A percentile compares a stretch with the other conserved stretches of the same genome.
Conservation (phyloP, 2,329 filamentous ascomycete species). For the Catunica adiposa region DNA sequence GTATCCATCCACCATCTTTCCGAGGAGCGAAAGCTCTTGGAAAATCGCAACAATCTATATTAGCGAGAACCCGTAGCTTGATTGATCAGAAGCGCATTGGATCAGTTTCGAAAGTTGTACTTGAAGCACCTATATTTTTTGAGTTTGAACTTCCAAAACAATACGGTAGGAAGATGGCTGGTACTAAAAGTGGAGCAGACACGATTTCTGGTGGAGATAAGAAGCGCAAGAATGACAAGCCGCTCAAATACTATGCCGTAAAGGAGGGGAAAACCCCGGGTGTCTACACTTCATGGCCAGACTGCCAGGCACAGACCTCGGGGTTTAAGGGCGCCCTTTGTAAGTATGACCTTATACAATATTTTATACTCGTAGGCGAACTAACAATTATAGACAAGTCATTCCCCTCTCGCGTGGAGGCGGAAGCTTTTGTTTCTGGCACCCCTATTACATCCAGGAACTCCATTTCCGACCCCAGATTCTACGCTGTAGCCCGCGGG, state of each 20-base stretch:
- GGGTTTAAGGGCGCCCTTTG: constrained; percentile 50
- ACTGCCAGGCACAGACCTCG: constrained; percentile 43
- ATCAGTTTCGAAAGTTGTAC: no score
- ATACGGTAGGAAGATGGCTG: background rate
- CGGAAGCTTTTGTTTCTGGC: constrained; percentile 59
- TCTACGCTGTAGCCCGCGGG: constrained; percentile 47
- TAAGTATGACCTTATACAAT: constrained; percentile 27
- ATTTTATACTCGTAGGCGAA: background rate
- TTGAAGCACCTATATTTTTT: no score
- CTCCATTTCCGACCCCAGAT: constrained; percentile 28
- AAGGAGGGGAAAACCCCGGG: constrained; percentile 38
- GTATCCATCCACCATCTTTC: no score
- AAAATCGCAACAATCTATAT: no score
- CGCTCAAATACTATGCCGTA: constrained; percentile 47
- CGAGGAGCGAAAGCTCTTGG: no score
- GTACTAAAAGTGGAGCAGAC: background rate
- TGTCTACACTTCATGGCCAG: constrained; percentile 45
- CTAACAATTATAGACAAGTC: constrained; percentile 48
- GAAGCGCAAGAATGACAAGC: background rate
- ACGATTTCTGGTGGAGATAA: background rate
- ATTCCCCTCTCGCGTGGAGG: constrained; percentile 56
- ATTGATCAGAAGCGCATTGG: no score
- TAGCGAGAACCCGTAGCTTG: no score
- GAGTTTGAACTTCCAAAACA: background rate
- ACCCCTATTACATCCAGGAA: constrained; percentile 20